phyloP scores from a whole-genome alignment of 306 rosid species.

The Inga laurina region DNA sequence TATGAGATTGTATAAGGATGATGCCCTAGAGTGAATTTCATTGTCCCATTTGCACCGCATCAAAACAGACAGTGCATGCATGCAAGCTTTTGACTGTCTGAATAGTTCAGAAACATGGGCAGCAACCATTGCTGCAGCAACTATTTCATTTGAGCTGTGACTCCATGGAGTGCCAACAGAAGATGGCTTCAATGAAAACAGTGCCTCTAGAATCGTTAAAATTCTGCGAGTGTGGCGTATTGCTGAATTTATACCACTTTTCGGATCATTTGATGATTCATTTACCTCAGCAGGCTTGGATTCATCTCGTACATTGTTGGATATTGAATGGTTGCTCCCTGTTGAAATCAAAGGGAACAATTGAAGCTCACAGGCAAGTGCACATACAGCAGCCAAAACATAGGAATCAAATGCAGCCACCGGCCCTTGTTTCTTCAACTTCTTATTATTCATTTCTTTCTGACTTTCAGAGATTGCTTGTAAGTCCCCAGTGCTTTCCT shows the following conservation, averaged over 20 bases:
- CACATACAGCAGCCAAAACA: conserved; percentile 95
- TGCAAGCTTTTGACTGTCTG: conserved; percentile 94
- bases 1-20: conserved; percentile 88
- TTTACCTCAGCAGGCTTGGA: conserved; percentile 59
- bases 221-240: conserved; percentile 86
- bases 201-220: conserved; percentile 86
- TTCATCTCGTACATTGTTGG: conserved; percentile 46
- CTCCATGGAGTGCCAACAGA: conserved; percentile 98
- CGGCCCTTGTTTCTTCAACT: conserved; percentile 80
- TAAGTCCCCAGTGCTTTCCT: conserved; percentile 56
- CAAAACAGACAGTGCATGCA: conserved; percentile 87
- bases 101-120: conserved; percentile 96
- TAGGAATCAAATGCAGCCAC: conserved; percentile 97
- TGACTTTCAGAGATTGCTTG: conserved; percentile 54
- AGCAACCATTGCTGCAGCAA: conserved; percentile 99
- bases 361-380: conserved; percentile 95
- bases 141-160: conserved; percentile 95
- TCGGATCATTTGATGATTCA: conserved; percentile 63
- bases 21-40: conserved; percentile 83
- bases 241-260: conserved; percentile 76
- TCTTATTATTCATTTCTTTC: conserved; percentile 57
- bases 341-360: conserved; percentile 74
- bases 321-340: conserved; percentile 50
- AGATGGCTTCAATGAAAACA: conserved; percentile 89
- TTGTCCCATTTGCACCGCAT: conserved; percentile 93